Base-by-base conservation (phyloP, 306 rosid genomes). In the Medicago lupulina region DNA sequence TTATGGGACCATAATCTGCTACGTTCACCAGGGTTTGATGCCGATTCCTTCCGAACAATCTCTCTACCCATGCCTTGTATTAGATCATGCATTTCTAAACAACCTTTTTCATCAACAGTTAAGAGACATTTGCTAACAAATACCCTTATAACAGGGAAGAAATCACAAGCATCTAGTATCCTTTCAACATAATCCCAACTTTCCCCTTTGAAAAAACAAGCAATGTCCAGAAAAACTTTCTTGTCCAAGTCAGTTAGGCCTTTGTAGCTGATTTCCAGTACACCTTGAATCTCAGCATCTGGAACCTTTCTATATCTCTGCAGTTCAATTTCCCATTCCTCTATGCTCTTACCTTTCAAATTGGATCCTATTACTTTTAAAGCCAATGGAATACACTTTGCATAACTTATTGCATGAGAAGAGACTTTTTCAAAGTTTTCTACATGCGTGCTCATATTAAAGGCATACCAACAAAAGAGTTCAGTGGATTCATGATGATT, bases 121-220 rank as follows among this genome's bases (percentile, higher is more conserved):
- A 47, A 13, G 18, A 47, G 54, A 47, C 54, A 47, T 47, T 47
- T 54, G 0, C 25, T 8, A 8, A 18, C 14, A 54, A 54, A 18
- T 18, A n/a, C 21, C 2, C 57, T 1, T 50, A 50, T 50, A 50
- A n/a, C 4, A n/a, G 57, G 57, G 10, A 1, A n/a, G 57, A 50
- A 50, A 50, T n/a, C 57, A 50, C 57, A 50, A n/a, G 57, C 57
- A 2, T 50, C 57, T 50, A 50, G 57, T 50, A 50, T 2, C 21
- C 21, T 50, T 50, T 50, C n/a, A 54, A 17, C 60, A 54, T 54
- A 54, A 17, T 54, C 60, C 60, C 60, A 54, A 17, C 60, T 54
- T 54, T 54, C 60, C 13, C 60, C 60, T 54, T 54, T 54, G 60
- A 54, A 54, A 17, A 18, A 54, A 9, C 60, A 54, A 8, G 60